A percentile compares a stretch with the other conserved stretches of the same genome.
Conservation (phyloP, 2,329 filamentous ascomycete species). For the Cordyceps javanica region DNA sequence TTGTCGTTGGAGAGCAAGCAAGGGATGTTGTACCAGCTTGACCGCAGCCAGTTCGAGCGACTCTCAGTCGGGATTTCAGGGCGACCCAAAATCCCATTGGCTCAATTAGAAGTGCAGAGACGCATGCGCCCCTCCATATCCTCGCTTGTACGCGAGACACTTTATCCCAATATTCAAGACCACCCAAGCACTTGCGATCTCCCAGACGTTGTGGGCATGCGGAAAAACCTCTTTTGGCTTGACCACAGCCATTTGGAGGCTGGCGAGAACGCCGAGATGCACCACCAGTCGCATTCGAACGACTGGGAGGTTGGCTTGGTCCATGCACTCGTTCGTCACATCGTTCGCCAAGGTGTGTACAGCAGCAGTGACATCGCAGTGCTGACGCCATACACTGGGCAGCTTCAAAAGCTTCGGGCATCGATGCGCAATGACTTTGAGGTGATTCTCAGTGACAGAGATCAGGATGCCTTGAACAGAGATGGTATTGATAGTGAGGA, state of each 20-base stretch:
- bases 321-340: slow-evolving; percentile 54
- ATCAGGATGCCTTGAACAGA: slow-evolving; percentile 44
- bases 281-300: slow-evolving; percentile 46
- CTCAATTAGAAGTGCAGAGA: slow-evolving; percentile 49
- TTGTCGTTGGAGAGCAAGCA: slow-evolving; percentile 26
- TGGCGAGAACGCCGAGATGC: slow-evolving; percentile 23
- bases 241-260: slow-evolving; percentile 48
- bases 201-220: slow-evolving; percentile 48
- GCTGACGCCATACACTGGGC: slow-evolving; percentile 59
- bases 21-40: slow-evolving; percentile 14
- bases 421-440: slow-evolving; percentile 45
- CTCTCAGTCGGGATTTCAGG: slow-evolving; percentile 25
- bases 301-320: slow-evolving; percentile 59
- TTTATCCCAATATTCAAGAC: slow-evolving; percentile 54
- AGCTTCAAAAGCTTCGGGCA: slow-evolving; percentile 45
- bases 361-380: slow-evolving; percentile 58
- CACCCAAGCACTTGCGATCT: slow-evolving; percentile 29
- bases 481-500: slow-evolving; percentile 27
- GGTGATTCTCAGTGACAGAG: slow-evolving; percentile 58
- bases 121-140: slow-evolving; percentile 62
- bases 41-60: slow-evolving; percentile 36
- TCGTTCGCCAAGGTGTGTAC: slow-evolving; percentile 60
- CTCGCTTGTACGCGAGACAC: slow-evolving; percentile 45
- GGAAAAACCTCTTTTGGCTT: slow-evolving; percentile 52
- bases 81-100: slow-evolving; percentile 22